Base-by-base conservation (phyloP, 1,284 basidiomycete genomes). In the Rhodotorula glutinis region DNA sequence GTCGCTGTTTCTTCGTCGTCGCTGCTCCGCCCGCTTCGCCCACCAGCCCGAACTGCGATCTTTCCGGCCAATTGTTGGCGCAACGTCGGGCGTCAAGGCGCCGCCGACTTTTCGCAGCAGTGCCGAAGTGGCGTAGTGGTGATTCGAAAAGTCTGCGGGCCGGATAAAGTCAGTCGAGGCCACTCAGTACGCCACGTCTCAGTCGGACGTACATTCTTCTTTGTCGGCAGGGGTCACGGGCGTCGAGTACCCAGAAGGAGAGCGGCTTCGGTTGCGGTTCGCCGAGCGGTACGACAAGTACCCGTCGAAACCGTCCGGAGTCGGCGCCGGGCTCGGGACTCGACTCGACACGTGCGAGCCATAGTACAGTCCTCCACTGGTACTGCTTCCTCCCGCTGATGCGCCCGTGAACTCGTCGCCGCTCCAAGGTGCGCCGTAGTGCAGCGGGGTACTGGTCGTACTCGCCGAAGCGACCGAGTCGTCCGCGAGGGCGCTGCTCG, bases 21-120 rank as follows among this genome's bases (percentile, higher is more conserved):
- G 52, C 14, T 53, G 29, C 46, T 73, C 66, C 2, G 64, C 66
- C 13, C 61, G 55, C 1, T 61, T 61, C 5, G 60, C 51, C 71
- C 71, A 73, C 71, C 71, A 73, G 2, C 65, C 60, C 23, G 69
- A 60, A 62, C 63, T 68, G 21, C 64, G 63, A 23, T 61, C 47
- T 43, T 71, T 65, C 29, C 70, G 69, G 2, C 62, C 63, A 46
- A 73, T 53, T 21, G 69, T 65, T 16, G 71, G 71, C 16, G 71
- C 66, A n/a, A 44, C 51, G 17, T 71, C 66, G n/a, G 71, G 66
- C 9, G 64, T 65, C 40, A 69, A 52, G 16, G 64, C 44, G 0
- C 69, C 69, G 21, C 64, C 61, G 46, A 71, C 65, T 53, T 73
- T 71, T 27, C 66, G 53, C 53, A 73, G 60, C 40, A 73, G 55